Base-by-base conservation (phyloP, 2,329 filamentous ascomycete species). In the Grosmannia huntii region DNA sequence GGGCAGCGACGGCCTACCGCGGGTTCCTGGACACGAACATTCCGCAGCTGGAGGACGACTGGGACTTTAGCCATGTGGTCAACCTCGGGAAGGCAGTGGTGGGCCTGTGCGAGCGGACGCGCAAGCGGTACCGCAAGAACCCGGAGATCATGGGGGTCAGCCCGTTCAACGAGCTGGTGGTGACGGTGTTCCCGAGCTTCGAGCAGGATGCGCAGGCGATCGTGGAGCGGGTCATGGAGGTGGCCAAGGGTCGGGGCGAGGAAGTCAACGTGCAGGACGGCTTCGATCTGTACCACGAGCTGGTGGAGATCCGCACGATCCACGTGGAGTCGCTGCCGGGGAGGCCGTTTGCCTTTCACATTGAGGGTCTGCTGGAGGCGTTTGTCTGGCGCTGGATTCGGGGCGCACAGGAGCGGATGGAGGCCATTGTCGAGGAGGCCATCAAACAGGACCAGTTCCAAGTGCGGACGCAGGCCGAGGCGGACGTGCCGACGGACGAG, bases 321-420 rank as follows among this genome's bases (percentile, higher is more conserved):
- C 91, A 96, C 69, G 78, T 80, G 9, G 81, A 88, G 62, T 85
- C 84, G 25, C 77, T 96, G 21, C 89, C 89, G 0, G 78, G 77
- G 63, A 76, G 83, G 60, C 81, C 83, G 1, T 99, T 97, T 69
- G 85, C 85, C 5, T 96, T 97, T 69, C 84, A 90, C 63, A 81
- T 99, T 50, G 94, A 99, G 71, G 82, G 85, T 49, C 75, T 95
- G 19, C 77, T 99, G 21, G 87, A 91, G 61, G 86, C 89, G 41
- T 99, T 97, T 69, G 94, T 97, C 6, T 97, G 91, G 91, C 84
- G 90, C 60, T 99, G 91, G 91, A 89, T 99, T 62, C 79, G 81
- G 57, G 82, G 84, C 62, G 90, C 90, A 9, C 90, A 97, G 65
- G 75, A 76, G 38, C 90, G 86, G 67, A 85, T 96, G 66, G 78